Conservation (phyloP, 1,284 basidiomycete species). For the Mixia osmundae region DNA sequence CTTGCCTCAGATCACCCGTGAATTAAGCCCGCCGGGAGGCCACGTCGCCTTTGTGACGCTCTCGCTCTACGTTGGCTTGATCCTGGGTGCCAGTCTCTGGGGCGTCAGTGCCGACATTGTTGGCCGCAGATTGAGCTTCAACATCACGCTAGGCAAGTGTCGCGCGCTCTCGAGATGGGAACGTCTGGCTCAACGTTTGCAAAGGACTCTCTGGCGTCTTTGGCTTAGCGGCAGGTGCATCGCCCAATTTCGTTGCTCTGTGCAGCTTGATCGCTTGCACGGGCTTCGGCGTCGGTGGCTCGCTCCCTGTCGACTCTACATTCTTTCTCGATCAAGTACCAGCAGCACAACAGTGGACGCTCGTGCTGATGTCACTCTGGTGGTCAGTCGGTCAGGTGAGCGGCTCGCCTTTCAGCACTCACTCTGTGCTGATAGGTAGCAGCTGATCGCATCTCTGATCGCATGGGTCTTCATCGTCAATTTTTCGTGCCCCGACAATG, state of each 20-base stretch:
- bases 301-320: constrained; percentile 34
- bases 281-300: constrained; percentile 35
- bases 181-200: no score
- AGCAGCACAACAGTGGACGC: constrained; percentile 28
- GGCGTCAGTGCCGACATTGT: constrained; percentile 24
- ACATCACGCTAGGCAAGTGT: constrained; percentile 36
- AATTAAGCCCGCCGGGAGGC: no score
- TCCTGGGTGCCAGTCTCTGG: constrained; percentile 34
- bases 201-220: constrained; percentile 37
- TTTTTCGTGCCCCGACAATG: constrained; percentile 31
- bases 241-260: constrained; percentile 31
- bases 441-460: constrained; percentile 17
- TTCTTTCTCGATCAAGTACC: constrained; percentile 36
- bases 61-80: no score
- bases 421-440: no score
- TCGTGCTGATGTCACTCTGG: constrained; percentile 40
- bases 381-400: no score
- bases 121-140: constrained; percentile 32
- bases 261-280: constrained; percentile 31
- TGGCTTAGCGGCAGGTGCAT: constrained; percentile 34
- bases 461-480: constrained; percentile 24
- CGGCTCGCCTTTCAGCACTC: no score
- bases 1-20: no score
- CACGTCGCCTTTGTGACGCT: no score
- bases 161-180: no score